phyloP scores from a whole-genome alignment of 2,329 filamentous ascomycete genomes.

The Fusarium phyllophilum region DNA sequence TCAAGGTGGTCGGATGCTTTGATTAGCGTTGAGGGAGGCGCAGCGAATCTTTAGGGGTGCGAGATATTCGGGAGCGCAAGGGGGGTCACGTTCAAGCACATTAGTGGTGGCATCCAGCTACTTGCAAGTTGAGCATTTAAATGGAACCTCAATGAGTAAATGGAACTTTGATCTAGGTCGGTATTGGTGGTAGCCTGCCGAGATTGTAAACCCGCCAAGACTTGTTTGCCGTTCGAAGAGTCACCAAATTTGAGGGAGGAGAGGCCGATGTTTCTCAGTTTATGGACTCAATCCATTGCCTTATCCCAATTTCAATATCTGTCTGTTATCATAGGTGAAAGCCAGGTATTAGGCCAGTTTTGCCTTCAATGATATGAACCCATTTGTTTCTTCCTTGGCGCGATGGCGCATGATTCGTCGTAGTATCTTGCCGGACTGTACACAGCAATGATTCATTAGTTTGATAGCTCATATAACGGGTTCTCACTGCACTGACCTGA shows the following conservation, averaged over 20 bases:
- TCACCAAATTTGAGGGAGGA: too few species aligned
- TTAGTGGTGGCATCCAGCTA: too few species aligned
- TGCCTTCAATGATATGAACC: not conserved
- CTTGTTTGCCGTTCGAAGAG: not conserved
- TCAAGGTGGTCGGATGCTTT: not conserved
- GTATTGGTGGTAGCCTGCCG: too few species aligned
- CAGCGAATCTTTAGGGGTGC: not conserved
- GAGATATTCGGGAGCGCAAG: rapidly evolving
- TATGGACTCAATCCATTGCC: rapidly evolving
- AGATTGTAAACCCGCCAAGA: not conserved
- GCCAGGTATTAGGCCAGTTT: not conserved
- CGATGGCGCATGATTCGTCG: not conserved
- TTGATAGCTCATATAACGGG: too few species aligned
- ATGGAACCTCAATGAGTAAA: not conserved
- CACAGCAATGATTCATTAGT: not conserved
- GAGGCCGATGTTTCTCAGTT: not conserved
- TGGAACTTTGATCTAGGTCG: not conserved
- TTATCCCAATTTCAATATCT: too few species aligned
- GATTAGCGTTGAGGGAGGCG: not conserved
- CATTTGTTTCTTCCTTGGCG: not conserved
- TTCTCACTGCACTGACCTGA: not conserved
- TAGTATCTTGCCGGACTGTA: not conserved
- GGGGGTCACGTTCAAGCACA: not conserved
- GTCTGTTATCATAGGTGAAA: not conserved
- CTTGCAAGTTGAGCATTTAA: too few species aligned